These are phyloP conservation scores for Tuber microsphaerosporum DNA, from an alignment of 495 filamentous ascomycete genomes.

Conservation along the genomic window DNA sequence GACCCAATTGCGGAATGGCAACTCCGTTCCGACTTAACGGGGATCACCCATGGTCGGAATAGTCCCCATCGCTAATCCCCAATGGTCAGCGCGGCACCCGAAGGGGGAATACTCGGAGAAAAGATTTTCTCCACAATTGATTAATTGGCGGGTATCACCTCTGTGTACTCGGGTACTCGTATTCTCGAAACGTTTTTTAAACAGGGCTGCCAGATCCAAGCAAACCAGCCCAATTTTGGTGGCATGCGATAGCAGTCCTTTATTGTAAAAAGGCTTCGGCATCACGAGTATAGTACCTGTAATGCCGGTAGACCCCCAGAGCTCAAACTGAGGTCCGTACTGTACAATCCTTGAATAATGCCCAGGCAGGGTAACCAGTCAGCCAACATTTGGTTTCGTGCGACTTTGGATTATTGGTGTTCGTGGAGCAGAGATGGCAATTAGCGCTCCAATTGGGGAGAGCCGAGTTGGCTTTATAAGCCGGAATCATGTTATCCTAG, in stretches of 20 bases:
- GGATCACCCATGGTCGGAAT: background rate
- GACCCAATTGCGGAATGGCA: background rate
- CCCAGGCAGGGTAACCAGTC: background rate
- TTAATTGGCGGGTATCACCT: background rate
- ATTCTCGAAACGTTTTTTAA: too few species aligned
- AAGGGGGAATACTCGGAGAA: background rate
- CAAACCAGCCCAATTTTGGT: too few species aligned
- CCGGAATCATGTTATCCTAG: background rate
- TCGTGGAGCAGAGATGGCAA: background rate
- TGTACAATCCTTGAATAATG: background rate
- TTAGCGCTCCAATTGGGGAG: background rate
- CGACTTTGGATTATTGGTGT: background rate
- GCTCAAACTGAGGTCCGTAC: background rate
- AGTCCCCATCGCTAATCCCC: background rate
- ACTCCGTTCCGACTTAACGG: background rate
- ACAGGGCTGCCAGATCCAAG: too few species aligned
- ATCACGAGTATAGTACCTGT: too few species aligned
- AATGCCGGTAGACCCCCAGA: background rate
- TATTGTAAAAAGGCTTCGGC: too few species aligned
- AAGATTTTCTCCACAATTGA: background rate
- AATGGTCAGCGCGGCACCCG: background rate
- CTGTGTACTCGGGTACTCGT: background rate
- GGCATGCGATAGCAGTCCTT: too few species aligned
- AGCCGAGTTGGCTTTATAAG: background rate
- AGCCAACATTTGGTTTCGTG: background rate